Evolutionary conservation across 2,329 filamentous ascomycete genomes (phyloP), one percentile per base, ranked within the genome.

Genomic region (Colletotrichum spinosum): DNA sequence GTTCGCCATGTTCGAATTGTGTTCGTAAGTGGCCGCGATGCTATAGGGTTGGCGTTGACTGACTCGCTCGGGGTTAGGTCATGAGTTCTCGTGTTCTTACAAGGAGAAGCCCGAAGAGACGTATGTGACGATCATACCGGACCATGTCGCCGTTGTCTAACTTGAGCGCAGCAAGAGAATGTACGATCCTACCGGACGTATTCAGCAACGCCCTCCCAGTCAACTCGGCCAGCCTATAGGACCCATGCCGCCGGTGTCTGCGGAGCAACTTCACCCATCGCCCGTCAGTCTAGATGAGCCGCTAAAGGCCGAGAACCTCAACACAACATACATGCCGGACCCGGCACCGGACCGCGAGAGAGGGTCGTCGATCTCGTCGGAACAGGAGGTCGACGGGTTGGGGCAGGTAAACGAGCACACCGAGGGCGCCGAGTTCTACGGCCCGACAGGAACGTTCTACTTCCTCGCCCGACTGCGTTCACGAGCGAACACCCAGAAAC

Each of bases 381-480:
- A 66, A 12, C 63, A 66, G 8, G 63, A 66, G n/a, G 58, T 66
- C 2, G 63, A 66, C 35, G 66, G 66, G 8, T 63, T 68, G 8
- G 66, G 62, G 4, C 52, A 55, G 53, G 58, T 68, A 2, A 68
- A 68, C 10, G 61, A 65, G 13, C 62, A 68, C 52, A 68, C 66
- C 17, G 66, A 68, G 34, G 66, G 66, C 2, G 62, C 63, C 10
- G 66, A 68, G 44, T 68, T 68, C 35, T 68, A 68, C 39, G 66
- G 66, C 12, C 62, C 66, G 13, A 68, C 66, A 1, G 66, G 66
- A 4, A 68, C 66, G 1, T 68, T 68, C 35, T 67, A 68, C 50
- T 68, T 68, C 35, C 51, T 68, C 11, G 62, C 66, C 4, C 38
- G 66, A 15, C 54, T 68, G 9, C 62, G 62, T 4, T 68, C 58